Evolutionary conservation across 2,329 filamentous ascomycete genomes (phyloP).

Genomic region (Niveomyces coronatus): DNA sequence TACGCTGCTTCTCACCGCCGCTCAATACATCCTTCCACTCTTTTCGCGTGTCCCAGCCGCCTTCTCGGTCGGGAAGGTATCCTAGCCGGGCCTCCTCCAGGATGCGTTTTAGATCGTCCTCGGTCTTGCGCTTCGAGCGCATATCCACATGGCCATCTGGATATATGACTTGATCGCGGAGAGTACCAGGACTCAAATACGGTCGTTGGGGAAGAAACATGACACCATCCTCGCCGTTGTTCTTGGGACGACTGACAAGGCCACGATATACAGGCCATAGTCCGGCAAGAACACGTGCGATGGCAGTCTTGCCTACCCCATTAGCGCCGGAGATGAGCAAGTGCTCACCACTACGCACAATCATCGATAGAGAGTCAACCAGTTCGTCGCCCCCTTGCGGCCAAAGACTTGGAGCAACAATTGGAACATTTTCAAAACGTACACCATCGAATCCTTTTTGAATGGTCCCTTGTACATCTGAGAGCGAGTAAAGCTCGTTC

Average conservation of each 20-base stretch:
- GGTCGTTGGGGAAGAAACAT: constrained; percentile 97
- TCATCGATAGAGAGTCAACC: constrained; percentile 77
- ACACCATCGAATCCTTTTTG: constrained; percentile 95
- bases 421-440: constrained; percentile 81
- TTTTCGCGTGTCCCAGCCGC: constrained; percentile 92
- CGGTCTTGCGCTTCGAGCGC: constrained; percentile 67
- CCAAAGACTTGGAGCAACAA: constrained; percentile 81
- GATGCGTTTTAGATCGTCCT: constrained; percentile 66
- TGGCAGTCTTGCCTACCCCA: constrained; percentile 85
- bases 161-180: constrained; percentile 96
- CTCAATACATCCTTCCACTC: constrained; percentile 98
- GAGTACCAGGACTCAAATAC: constrained; percentile 82
- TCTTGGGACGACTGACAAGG: constrained; percentile 76
- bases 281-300: constrained; percentile 78
- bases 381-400: constrained; percentile 88
- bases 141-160: constrained; percentile 93
- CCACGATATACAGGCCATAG: constrained; percentile 95
- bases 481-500: constrained; percentile 76
- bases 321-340: constrained; percentile 92
- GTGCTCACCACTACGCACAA: constrained; percentile 85
- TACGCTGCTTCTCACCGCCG: constrained; percentile 92
- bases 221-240: constrained; percentile 75
- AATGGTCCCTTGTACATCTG: constrained; percentile 85
- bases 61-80: constrained; percentile 84
- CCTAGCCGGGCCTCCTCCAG: constrained; percentile 78